phyloP scores from a whole-genome alignment of 768 basidiomycete species.

The Austroboletus eburneus region DNA sequence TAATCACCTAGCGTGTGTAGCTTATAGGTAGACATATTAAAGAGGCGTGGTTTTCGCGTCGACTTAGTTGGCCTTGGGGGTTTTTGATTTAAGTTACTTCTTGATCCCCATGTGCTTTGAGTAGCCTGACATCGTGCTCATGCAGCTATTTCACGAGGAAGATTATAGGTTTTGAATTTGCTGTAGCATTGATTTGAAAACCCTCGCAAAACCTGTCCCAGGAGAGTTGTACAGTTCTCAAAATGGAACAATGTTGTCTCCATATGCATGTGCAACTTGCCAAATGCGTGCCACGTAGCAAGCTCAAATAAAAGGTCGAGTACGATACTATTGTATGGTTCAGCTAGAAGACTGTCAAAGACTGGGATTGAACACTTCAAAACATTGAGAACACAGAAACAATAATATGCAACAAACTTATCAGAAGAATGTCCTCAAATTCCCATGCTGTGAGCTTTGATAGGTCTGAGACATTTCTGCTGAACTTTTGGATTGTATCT shows the following conservation, averaged over 20 bases:
- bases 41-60: neutral
- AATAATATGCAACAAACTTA: neutral
- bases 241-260: conserved; percentile 21
- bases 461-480: conserved; percentile 30
- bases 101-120: neutral
- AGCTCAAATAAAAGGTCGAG: conserved; percentile 20
- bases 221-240: conserved; percentile 11
- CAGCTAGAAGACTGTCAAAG: conserved; percentile 28
- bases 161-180: conserved; percentile 26
- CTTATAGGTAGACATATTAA: conserved; percentile 19
- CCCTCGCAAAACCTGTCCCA: conserved; percentile 20
- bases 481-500: conserved; percentile 29
- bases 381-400: neutral
- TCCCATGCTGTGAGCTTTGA: conserved; percentile 34
- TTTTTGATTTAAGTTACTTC: no score
- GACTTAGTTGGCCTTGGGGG: no score
- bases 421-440: conserved; percentile 38
- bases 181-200: conserved; percentile 23
- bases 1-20: conserved; percentile 18
- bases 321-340: conserved; percentile 14
- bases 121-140: conserved; percentile 6
- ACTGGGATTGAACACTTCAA: conserved; percentile 32
- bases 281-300: conserved; percentile 23
- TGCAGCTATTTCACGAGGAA: conserved; percentile 29
- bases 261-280: conserved; percentile 26